Evolutionary conservation across 2,329 filamentous ascomycete genomes (phyloP).

Genomic region (Gaeumannomyces tritici): DNA sequence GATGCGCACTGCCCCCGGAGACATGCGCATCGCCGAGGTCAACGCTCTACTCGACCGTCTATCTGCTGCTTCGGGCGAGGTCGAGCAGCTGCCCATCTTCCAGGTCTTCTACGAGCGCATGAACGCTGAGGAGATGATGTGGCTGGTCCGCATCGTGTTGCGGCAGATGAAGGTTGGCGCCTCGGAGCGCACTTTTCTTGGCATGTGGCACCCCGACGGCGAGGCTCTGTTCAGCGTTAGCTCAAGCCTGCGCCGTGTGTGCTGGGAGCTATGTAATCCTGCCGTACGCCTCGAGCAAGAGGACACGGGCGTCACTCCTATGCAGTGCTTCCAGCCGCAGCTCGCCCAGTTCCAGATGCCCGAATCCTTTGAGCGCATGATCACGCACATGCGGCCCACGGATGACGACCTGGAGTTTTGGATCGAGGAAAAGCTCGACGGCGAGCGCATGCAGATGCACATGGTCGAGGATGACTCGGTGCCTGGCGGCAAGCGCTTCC

Average conservation of each 20-base stretch:
- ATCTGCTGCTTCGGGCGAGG: constrained; percentile 65
- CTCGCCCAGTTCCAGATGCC: constrained; percentile 86
- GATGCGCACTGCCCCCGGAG: constrained; percentile 61
- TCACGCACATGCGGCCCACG: constrained; percentile 54
- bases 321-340: constrained; percentile 96
- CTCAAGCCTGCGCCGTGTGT: constrained; percentile 80
- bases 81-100: constrained; percentile 75
- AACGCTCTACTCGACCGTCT: constrained; percentile 78
- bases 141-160: constrained; percentile 88
- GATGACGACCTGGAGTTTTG: constrained; percentile 73
- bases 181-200: constrained; percentile 80
- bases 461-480: constrained; percentile 63
- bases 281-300: constrained; percentile 63
- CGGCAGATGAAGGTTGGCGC: constrained; percentile 67
- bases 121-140: constrained; percentile 89
- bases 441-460: constrained; percentile 94
- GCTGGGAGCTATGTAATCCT: constrained; percentile 82
- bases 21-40: constrained; percentile 81
- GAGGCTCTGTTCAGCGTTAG: constrained; percentile 80
- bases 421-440: constrained; percentile 97
- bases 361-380: constrained; percentile 67
- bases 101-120: constrained; percentile 79
- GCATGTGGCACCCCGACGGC: constrained; percentile 72
- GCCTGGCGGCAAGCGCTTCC: constrained; percentile 64
- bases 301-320: constrained; percentile 65